Evolutionary conservation across 768 basidiomycete genomes (phyloP).

Genomic region (Kockovaella imperatae): DNA sequence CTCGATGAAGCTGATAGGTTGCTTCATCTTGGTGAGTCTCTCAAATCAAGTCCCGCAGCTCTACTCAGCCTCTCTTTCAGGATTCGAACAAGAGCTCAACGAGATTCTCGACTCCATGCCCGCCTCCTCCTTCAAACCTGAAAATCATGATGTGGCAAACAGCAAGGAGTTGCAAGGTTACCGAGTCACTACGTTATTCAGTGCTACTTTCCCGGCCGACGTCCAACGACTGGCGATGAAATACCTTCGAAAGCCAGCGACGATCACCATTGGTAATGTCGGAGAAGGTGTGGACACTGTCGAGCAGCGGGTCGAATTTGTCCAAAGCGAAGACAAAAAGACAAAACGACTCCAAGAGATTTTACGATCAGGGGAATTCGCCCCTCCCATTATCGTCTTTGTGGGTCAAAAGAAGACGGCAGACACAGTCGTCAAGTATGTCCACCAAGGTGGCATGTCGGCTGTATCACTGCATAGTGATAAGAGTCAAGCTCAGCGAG

Average conservation of each 20-base stretch:
- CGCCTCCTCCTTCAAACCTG: constrained; percentile 76
- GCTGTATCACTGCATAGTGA: constrained; percentile 91
- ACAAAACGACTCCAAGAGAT: constrained; percentile 84
- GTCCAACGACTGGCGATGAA: constrained; percentile 67
- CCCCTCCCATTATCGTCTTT: constrained; percentile 93
- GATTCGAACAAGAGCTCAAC: constrained; percentile 88
- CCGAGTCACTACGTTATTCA: constrained; percentile 88
- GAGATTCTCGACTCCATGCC: constrained; percentile 93
- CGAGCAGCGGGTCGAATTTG: constrained; percentile 90
- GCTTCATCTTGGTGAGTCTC: constrained; percentile 94
- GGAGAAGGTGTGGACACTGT: constrained; percentile 97
- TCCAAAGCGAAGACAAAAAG: constrained; percentile 93
- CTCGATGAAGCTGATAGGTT: constrained; percentile 99
- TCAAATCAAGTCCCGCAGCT: too few relatives aligned
- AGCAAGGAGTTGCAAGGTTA: constrained; percentile 45
- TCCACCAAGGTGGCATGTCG: constrained; percentile 77
- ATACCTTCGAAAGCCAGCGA: constrained; percentile 83
- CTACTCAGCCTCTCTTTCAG: too few relatives aligned
- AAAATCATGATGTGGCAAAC: constrained; percentile 57
- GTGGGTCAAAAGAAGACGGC: constrained; percentile 99
- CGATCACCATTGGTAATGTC: constrained; percentile 96
- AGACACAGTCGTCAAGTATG: constrained; percentile 92
- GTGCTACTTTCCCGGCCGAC: constrained; percentile 51
- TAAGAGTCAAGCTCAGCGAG: constrained; percentile 95
- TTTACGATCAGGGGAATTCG: constrained; percentile 72